Conservation (phyloP, 179 eudicot genomes). For the Spergularia azorica region DNA sequence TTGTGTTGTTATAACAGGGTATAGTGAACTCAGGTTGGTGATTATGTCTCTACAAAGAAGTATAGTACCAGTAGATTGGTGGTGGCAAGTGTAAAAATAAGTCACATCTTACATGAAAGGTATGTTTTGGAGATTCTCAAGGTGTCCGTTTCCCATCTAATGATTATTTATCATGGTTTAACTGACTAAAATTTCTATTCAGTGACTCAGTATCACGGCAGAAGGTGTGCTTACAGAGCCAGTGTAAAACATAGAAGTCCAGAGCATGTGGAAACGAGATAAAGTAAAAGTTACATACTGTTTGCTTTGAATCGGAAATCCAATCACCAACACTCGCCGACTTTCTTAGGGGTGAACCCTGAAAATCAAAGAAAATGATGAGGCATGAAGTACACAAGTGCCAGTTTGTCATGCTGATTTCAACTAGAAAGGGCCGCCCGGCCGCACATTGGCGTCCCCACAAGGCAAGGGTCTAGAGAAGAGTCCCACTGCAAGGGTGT, state of each 20-base stretch:
- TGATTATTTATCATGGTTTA: neutral
- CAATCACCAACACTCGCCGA: constrained; percentile 96
- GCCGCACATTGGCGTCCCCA: too few species aligned
- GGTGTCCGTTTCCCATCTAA: neutral
- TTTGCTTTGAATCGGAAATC: constrained; percentile 72
- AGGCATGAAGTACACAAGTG: constrained; percentile 22
- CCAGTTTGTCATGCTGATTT: neutral
- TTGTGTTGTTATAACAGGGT: too few species aligned
- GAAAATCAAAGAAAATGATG: constrained; percentile 32
- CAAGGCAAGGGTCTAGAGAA: too few species aligned
- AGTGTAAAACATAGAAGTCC: neutral
- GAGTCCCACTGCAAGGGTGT: too few species aligned
- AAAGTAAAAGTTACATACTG: constrained; percentile 45
- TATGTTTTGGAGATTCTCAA: neutral
- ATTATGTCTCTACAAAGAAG: too few species aligned
- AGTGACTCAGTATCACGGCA: neutral
- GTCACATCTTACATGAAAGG: neutral
- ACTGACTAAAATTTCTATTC: neutral
- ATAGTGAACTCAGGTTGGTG: too few species aligned
- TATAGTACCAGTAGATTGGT: too few species aligned
- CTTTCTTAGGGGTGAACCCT: constrained; percentile 87
- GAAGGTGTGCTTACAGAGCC: neutral
- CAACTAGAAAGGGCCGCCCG: too few species aligned
- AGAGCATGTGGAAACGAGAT: constrained; percentile 4
- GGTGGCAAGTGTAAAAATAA: neutral